Evolutionary conservation across 1,139 yeast species (phyloP).

Genomic region (Meyerozyma elateridarum): DNA sequence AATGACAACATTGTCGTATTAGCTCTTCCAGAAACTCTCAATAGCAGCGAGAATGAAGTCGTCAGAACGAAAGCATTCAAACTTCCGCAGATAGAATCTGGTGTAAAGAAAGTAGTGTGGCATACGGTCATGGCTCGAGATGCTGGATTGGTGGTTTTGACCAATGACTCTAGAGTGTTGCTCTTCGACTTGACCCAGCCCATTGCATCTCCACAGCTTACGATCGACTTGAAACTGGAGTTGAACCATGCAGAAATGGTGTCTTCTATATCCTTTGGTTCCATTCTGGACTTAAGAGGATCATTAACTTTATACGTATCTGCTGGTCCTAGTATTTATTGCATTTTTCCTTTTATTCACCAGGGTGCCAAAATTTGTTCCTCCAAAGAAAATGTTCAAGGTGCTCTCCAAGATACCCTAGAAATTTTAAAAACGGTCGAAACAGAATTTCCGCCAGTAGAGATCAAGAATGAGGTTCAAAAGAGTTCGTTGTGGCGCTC

Average conservation of each 20-base stretch:
- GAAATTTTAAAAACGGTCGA: conserved; percentile 17
- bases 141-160: conserved; percentile 30
- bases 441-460: conserved; percentile 12
- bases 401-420: conserved; percentile 24
- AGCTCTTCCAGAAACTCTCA: conserved; percentile 19
- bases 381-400: conserved; percentile 18
- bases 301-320: conserved; percentile 33
- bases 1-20: conserved; percentile 21
- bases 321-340: conserved; percentile 21
- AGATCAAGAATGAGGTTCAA: conserved; percentile 8
- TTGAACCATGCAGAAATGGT: conserved; percentile 15
- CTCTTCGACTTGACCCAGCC: conserved; percentile 29
- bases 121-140: conserved; percentile 24
- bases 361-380: conserved; percentile 19
- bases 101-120: conserved; percentile 29
- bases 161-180: conserved; percentile 18
- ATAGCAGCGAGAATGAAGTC: conserved; percentile 6
- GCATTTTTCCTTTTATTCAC: conserved; percentile 31
- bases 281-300: conserved; percentile 25
- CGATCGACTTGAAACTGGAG: conserved; percentile 16
- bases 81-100: conserved; percentile 15
- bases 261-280: conserved; percentile 35
- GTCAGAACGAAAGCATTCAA: conserved; percentile 15
- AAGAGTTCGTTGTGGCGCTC: conserved; percentile 15
- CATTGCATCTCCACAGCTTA: conserved; percentile 20